These are phyloP conservation scores for Marasmius fiardii DNA, from an alignment of 1,284 basidiomycete genomes.

Conservation along the genomic window DNA sequence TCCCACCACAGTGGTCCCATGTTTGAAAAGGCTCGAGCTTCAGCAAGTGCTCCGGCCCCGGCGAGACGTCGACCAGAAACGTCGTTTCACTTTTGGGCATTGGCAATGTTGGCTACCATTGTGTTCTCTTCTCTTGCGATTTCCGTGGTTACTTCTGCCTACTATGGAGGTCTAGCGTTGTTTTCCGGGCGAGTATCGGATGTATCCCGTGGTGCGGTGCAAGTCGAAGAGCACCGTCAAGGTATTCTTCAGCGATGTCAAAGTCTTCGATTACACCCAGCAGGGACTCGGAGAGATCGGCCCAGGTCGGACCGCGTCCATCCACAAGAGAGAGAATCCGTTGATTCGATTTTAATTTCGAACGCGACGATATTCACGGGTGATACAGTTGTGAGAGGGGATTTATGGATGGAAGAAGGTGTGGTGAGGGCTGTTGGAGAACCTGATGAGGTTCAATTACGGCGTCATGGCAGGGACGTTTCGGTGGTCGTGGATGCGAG, in stretches of 20 bases:
- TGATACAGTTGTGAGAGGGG: constrained; percentile 54
- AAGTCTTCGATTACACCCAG: constrained; percentile 35
- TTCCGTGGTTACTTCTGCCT: neutral
- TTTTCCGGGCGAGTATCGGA: constrained; percentile 13
- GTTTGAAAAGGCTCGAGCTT: neutral
- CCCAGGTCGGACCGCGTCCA: constrained; percentile 71
- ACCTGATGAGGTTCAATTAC: too few relatives aligned
- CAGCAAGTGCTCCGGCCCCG: neutral
- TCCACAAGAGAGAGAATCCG: constrained; percentile 54
- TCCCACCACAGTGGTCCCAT: neutral
- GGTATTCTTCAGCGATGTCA: constrained; percentile 40
- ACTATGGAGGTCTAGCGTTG: neutral
- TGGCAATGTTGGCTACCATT: neutral
- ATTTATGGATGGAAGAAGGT: constrained; percentile 57
- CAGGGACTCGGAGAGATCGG: constrained; percentile 43
- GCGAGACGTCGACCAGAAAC: neutral
- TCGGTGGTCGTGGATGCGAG: constrained; percentile 52
- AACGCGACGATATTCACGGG: constrained; percentile 86
- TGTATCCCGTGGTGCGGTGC: constrained; percentile 15
- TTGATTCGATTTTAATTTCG: constrained; percentile 55
- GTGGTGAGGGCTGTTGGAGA: constrained; percentile 56
- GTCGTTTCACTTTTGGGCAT: too few relatives aligned
- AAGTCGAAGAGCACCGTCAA: constrained; percentile 18
- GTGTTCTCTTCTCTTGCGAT: neutral
- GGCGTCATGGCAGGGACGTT: too few relatives aligned